Evolutionary conservation across 179 eudicot genomes (phyloP).

Genomic region (Spergularia azorica): DNA sequence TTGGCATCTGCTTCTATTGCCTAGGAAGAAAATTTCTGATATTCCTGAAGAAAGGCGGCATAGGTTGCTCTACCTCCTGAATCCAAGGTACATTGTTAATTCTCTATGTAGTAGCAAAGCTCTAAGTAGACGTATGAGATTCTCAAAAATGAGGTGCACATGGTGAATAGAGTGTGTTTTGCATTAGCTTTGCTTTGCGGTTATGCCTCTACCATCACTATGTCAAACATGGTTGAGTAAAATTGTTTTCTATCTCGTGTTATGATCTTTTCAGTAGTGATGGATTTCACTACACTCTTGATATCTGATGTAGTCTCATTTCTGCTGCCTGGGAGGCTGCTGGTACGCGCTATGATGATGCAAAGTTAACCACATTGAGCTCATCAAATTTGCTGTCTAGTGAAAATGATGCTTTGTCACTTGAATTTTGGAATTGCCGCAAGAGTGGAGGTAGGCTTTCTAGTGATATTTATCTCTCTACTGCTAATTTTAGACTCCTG

Average conservation of each 20-base stretch:
- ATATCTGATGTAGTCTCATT: slow-evolving; percentile 51
- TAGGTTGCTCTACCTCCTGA: slow-evolving; percentile 53
- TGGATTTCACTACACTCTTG: neutral
- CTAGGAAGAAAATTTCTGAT: slow-evolving; percentile 78
- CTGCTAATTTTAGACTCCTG: neutral
- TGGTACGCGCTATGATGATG: slow-evolving; percentile 66
- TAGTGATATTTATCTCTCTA: neutral
- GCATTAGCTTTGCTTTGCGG: neutral
- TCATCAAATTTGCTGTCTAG: slow-evolving; percentile 51
- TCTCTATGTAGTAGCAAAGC: neutral
- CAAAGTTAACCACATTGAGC: slow-evolving; percentile 51
- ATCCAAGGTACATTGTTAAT: slow-evolving; percentile 45
- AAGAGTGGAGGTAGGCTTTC: slow-evolving; percentile 62
- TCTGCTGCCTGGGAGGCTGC: slow-evolving; percentile 78
- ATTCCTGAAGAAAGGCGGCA: slow-evolving; percentile 77
- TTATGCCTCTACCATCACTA: neutral
- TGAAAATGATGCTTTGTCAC: slow-evolving; percentile 34
- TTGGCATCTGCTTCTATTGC: slow-evolving; percentile 15
- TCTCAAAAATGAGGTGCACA: neutral
- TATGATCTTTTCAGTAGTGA: neutral
- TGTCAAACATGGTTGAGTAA: neutral
- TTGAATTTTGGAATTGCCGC: slow-evolving; percentile 70
- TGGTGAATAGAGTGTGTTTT: slow-evolving; percentile 1
- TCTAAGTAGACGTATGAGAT: neutral
- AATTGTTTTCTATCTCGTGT: neutral